Base-by-base conservation (phyloP, 1,284 basidiomycete genomes). In the Lignosus rhinocerotis region DNA sequence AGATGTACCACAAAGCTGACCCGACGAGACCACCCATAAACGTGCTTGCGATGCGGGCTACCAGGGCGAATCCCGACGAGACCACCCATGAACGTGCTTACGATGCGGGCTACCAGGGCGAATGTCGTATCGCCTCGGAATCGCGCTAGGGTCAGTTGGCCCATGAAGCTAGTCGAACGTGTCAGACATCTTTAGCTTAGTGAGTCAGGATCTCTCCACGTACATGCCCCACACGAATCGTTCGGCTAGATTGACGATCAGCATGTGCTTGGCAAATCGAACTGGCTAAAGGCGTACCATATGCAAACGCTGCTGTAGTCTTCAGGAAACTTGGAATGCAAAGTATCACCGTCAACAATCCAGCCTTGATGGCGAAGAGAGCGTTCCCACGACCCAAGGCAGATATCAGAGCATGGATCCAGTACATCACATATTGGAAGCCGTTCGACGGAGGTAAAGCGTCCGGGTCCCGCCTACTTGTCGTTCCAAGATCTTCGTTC, bases 351-450 rank as follows among this genome's bases (percentile, higher is more conserved):
- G 88, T 85, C 49, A 95, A 69, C 9, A 88, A 62, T 0, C 85
- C 92, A 0, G 89, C 92, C 73, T 96, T 96, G 63, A 94, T 54
- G 0, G 90, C 90, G 63, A 87, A 96, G 58, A 94, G 74, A 2
- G 75, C 71, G 65, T 91, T 88, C 6, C 88, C 89, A 16, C 77
- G 72, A 2, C 78, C 75, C 0, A 88, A 63, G 0, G 73, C 73
- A 3, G 69, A 69, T 8, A 78, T 59, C 1, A 69, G 59, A 16
- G 73, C 67, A 66, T 87, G 83, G 0, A 84, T 11, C 55, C 73
- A 68, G 47, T 76, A 78, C 76, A 84, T 79, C 0, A 80, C 57
- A 44, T 69, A 72, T 65, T 90, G 85, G 38, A 87, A 74, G 2
- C 63, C 38, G 60, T 88, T 90, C 1, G 73, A 70, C 0, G 90